A percentile compares a stretch with the other conserved stretches of the same genome.
Evolutionary conservation across 371 early-diverging fungal species (phyloP).

Genomic region (Mucor plumbeus): DNA sequence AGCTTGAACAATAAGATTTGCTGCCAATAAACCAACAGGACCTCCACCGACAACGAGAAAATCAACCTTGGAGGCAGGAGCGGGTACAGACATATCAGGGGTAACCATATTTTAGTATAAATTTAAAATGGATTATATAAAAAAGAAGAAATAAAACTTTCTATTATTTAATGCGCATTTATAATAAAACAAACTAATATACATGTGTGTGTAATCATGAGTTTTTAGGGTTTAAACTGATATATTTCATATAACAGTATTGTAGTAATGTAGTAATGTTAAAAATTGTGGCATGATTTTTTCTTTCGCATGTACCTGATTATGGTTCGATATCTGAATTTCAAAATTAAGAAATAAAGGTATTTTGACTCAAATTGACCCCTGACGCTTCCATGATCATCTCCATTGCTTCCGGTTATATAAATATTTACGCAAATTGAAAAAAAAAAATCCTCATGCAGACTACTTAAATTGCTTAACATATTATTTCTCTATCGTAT

Average conservation of each 20-base stretch:
- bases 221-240: background rate
- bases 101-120: conserved; percentile 20
- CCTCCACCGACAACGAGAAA: conserved; percentile 54
- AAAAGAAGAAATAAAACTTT: conserved; percentile 15
- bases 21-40: conserved; percentile 52
- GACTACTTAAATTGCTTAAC: too few species aligned
- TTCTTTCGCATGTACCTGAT: background rate
- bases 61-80: conserved; percentile 38
- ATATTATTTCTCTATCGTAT: too few species aligned
- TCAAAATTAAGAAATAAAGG: background rate
- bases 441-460: too few species aligned
- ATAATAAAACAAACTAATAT: background rate
- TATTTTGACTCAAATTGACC: too few species aligned
- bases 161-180: background rate
- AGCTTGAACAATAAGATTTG: conserved; percentile 44
- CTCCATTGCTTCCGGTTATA: too few species aligned
- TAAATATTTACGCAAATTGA: too few species aligned
- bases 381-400: too few species aligned
- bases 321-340: conserved; percentile 6
- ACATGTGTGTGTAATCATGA: background rate
- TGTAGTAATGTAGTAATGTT: background rate
- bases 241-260: background rate
- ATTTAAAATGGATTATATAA: conserved; percentile 5
- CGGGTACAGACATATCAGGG: conserved; percentile 25
- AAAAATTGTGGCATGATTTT: conserved; percentile 13